phyloP scores from a whole-genome alignment of 805 yeast species.

The Starmerella apis region DNA sequence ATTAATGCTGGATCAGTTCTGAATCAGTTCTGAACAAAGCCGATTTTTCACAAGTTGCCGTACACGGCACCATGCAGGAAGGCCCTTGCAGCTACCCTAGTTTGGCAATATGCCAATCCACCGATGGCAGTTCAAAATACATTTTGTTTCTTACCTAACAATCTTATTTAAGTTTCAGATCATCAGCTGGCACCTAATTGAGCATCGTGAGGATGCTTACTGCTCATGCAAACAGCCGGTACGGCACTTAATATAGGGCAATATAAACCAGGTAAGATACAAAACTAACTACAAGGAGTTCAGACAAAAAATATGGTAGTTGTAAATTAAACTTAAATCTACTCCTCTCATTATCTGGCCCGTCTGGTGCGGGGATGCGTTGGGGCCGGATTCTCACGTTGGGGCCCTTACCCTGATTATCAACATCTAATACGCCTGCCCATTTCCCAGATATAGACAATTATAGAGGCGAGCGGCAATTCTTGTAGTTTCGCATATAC shows the following conservation, averaged over 20 bases:
- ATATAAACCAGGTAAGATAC: not conserved
- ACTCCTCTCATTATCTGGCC: no score
- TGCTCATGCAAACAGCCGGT: not conserved
- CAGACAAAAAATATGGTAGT: no score
- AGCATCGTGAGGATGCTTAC: no score
- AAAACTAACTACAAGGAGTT: not conserved
- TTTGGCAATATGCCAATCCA: no score
- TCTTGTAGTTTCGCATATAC: not conserved
- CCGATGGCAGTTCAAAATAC: no score
- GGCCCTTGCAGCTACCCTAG: not conserved
- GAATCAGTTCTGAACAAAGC: no score
- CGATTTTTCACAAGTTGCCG: not conserved
- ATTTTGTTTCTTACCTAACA: not conserved
- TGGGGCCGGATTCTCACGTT: constrained; percentile 5
- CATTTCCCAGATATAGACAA: not conserved
- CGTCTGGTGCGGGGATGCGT: constrained; percentile 8
- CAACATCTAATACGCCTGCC: not conserved
- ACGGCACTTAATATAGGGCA: not conserved
- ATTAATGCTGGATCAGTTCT: no score
- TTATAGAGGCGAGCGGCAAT: not conserved
- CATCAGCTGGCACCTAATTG: no score
- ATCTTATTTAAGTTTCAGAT: not conserved
- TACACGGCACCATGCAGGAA: not conserved
- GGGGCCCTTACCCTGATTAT: constrained; percentile 7
- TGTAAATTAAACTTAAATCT: no score